Evolutionary conservation across 1,284 basidiomycete genomes (phyloP), one percentile per base, ranked within the genome.

Genomic region (Moesziomyces antarcticus): DNA sequence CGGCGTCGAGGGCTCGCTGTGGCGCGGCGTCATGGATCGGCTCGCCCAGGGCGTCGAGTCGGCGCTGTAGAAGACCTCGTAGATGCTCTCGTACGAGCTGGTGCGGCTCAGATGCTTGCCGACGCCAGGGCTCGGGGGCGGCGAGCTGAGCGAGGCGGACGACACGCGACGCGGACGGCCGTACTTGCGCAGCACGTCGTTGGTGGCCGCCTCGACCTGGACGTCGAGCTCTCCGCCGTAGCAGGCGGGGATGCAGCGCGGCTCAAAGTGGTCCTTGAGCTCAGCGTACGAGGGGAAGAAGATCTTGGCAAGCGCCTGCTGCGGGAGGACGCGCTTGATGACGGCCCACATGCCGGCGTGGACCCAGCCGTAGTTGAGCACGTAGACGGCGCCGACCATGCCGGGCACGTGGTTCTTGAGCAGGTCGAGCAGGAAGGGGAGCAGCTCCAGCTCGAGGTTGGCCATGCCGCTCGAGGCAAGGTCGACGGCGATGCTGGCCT

Each of bases 311-410:
- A 92, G 86, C 10, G 90, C 89, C 42, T 88, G 86, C 49, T 88
- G 86, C 14, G 93, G 92, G 37, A 94, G 86, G 5, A 92, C 80
- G 49, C 89, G 89, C 89, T 90, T 93, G 65, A 89, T 86, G 49
- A 94, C 82, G 41, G 85, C 88, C 92, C 92, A 94, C 67, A 92
- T 85, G 18, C 91, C 90, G 1, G 89, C 88, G 83, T 93, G 91
- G 18, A 90, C 85, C 92, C 92, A 94, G 10, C 91, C 90, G 80
- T 91, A 92, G 84, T 94, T 93, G 40, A 93, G 85, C 51, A 93
- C 85, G 79, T 92, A 91, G 27, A 91, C 91, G 89, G 82, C 56
- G 56, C 78, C 81, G 3, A 81, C 75, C 56, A 80, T 74, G 20
- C 81, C 80, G 0, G 82, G 82, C 25, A 77, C 79, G 48, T 83